Evolutionary conservation across 768 basidiomycete genomes (phyloP), one percentile per base, ranked within the genome.

Genomic region (Lactifluus hygrophoroides): DNA sequence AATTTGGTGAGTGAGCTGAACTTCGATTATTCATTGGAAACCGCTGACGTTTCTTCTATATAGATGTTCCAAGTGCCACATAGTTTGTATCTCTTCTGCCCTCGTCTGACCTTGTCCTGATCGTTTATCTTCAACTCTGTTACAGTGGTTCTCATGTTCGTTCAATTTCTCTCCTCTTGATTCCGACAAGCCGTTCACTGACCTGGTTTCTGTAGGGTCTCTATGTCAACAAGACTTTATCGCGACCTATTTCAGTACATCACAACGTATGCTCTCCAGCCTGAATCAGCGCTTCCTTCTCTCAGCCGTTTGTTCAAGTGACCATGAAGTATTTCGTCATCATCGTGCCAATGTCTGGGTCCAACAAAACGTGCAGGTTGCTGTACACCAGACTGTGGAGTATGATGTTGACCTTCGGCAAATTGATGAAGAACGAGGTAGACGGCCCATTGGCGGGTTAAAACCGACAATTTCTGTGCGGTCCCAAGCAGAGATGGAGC

Each of bases 51-150:
- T 42, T 21, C 34, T 43, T 10, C 32, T 21, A 25, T 21, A 25
- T n/a, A 63, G 62, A 63, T 63, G 62, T 63, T 63, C 28, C 58
- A 63, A 56, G 62, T 63, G 13, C 62, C 62, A 0, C 62, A 63
- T 46, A 56, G 62, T 63, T 46, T 48, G 62, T 63, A 25, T 25
- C 40, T 17, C 44, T 52, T 42, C 50, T 19, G n/a, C 27, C 23
- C 21, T 19, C 25, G 16, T 38, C 25, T 56, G 27, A 17, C 34
- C 14, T 46, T 28, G 23, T 51, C 17, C 19, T 54, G 17, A 61
- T 46, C 27, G 21, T 16, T 32, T 28, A 9, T 9, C 45, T 28
- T 28, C 10, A 28, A 28, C 11, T 44, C 27, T 11, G 30, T 51
- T 51, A 32, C n/a, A 63, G 62, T 63, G 62, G 62, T 63, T 32